Percentiles rank a stretch among this genome's conserved stretches.
phyloP scores from a whole-genome alignment of 2,329 filamentous ascomycete species.

The Ilyonectria destructans region DNA sequence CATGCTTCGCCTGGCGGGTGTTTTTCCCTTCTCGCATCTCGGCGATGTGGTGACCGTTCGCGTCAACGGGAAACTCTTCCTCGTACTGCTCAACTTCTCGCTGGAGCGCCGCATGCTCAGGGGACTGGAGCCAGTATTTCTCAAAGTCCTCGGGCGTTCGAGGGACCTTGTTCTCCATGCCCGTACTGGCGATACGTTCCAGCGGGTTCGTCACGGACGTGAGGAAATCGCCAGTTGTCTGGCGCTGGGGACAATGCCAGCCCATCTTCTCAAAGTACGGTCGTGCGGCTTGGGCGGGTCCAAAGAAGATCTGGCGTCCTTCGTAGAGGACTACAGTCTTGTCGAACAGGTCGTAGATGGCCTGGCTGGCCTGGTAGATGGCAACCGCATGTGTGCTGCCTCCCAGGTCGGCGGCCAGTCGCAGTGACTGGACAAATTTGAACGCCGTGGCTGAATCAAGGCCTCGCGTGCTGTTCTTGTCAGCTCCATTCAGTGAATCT shows the following conservation, averaged over 20 bases:
- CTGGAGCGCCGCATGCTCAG: constrained; percentile 59
- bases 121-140: constrained; percentile 59
- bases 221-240: constrained; percentile 79
- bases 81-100: constrained; percentile 67
- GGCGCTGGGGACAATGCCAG: constrained; percentile 75
- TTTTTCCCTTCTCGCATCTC: constrained; percentile 63
- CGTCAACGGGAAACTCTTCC: constrained; percentile 59
- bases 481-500: neutral
- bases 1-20: constrained; percentile 64
- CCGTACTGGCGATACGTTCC: constrained; percentile 69
- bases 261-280: constrained; percentile 78
- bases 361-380: constrained; percentile 79
- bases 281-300: constrained; percentile 71
- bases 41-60: constrained; percentile 54
- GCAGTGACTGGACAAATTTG: constrained; percentile 78
- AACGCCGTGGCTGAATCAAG: constrained; percentile 81
- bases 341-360: constrained; percentile 82
- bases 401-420: constrained; percentile 75
- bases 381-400: constrained; percentile 75
- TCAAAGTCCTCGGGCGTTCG: constrained; percentile 80
- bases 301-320: constrained; percentile 83
- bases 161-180: constrained; percentile 74
- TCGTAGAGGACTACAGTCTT: constrained; percentile 83
- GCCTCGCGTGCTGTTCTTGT: constrained; percentile 70
- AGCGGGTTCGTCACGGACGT: constrained; percentile 76